Evolutionary conservation across 129 eudicot genomes (phyloP), one percentile per base, ranked within the genome.

Genomic region (Erigeron canadensis): DNA sequence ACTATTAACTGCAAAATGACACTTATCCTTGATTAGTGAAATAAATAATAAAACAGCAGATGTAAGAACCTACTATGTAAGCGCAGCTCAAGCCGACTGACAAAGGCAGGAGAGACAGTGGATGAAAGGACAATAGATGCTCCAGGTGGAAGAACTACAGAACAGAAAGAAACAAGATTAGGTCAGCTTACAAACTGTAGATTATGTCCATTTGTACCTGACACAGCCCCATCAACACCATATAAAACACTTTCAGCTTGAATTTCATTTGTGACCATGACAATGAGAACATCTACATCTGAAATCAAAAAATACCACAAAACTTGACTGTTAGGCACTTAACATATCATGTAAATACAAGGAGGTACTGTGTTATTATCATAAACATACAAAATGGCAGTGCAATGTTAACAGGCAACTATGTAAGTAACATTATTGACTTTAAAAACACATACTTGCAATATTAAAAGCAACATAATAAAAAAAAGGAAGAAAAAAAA

Each of bases 261-360:
- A 87, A 70, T 78, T 90, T 95, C 99, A 78, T 95, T 95, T 66
- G 99, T 90, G 65, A 95, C 99, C 99, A 95, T 95, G 47, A 95
- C 69, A 50, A 95, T 72, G 79, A 95, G 86, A 78, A 95, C 85
- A 57, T 95, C 97, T 5, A 83, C 99, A 75, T 83, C 99, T 95
- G 84, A 38, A 84, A 58, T 22, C 17, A 18, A 45, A 37, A 18
- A 48, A 23, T 17, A 63, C 71, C 7, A 54, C 17, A 72, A 13
- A 28, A 28, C 34, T 28, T 3, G 34, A 28, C 34, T 28, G 34
- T 28, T 28, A 28, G 34, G 34, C 34, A 28, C 1, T 28, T 13
- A 47, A 47, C n/a, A 15, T 8, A 46, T 8, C 12, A 47, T 10
- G 15, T 47, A 48, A 48, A 13, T 5, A 50, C 7, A 51, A n/a